Conservation (phyloP, 257 asterid species). For the Osmanthus fragrans region DNA sequence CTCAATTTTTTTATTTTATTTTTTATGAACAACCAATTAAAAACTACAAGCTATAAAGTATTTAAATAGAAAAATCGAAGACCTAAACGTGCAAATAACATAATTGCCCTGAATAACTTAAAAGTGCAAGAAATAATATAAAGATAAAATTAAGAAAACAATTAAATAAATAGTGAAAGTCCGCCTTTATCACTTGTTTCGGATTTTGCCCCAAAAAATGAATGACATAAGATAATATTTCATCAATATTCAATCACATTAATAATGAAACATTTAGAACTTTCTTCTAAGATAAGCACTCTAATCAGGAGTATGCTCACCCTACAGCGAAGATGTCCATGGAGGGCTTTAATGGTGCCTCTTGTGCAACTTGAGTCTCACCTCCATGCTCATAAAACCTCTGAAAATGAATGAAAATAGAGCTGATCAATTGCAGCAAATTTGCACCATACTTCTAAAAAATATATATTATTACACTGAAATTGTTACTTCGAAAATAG, state of each 20-base stretch:
- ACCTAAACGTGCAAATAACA: too few relatives aligned
- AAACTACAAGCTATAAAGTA: too few relatives aligned
- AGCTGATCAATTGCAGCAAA: not conserved
- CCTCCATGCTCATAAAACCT: conserved; percentile 98
- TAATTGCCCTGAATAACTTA: too few relatives aligned
- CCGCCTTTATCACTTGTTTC: not conserved
- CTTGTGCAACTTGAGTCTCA: conserved; percentile 73
- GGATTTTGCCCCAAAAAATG: conserved; percentile 7
- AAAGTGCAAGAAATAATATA: too few relatives aligned
- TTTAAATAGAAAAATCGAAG: too few relatives aligned
- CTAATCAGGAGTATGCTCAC: conserved; percentile 53
- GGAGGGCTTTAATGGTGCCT: conserved; percentile 82
- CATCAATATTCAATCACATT: conserved; percentile 18
- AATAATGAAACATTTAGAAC: conserved; percentile 10
- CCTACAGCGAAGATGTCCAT: conserved; percentile 98
- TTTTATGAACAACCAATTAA: too few relatives aligned
- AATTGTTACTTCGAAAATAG: too few relatives aligned
- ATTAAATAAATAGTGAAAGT: too few relatives aligned
- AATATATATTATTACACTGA: not conserved
- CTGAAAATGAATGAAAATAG: conserved; percentile 44
- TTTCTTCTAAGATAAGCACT: conserved; percentile 15
- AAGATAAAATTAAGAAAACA: too few relatives aligned
- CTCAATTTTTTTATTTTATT: too few relatives aligned
- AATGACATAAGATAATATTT: not conserved
- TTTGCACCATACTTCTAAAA: not conserved